These are phyloP conservation scores for Gymnopilus junonius DNA, from an alignment of 768 basidiomycete species.

Conservation along the genomic window DNA sequence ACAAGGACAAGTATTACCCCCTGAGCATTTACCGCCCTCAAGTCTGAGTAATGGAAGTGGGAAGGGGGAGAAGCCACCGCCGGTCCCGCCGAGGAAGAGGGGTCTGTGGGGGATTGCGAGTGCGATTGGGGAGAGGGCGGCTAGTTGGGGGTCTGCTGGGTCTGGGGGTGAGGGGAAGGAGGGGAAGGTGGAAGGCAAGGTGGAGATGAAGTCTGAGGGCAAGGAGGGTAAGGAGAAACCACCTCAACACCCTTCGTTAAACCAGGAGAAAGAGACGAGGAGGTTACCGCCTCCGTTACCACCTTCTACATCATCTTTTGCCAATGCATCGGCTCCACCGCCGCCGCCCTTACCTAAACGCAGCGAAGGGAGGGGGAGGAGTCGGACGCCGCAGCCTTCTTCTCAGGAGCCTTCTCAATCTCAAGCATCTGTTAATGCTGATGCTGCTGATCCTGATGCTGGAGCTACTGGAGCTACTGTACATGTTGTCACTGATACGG, in stretches of 20 bases:
- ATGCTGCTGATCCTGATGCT: too few relatives aligned
- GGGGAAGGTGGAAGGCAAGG: too few relatives aligned
- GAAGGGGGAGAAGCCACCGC: conserved; percentile 49
- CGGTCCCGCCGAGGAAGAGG: conserved; percentile 63
- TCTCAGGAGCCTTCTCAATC: too few relatives aligned
- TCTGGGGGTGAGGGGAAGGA: conserved; percentile 39
- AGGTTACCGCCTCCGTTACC: conserved; percentile 30
- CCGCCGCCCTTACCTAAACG: conserved; percentile 57
- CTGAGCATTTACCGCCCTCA: conserved; percentile 25
- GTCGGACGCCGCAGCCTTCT: conserved; percentile 17
- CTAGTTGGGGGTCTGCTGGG: conserved; percentile 60
- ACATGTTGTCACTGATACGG: too few relatives aligned
- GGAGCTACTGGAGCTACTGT: too few relatives aligned
- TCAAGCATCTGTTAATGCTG: too few relatives aligned
- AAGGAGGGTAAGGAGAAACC: neutral
- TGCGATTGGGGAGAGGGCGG: conserved; percentile 61
- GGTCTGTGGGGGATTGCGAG: conserved; percentile 74
- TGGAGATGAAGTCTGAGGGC: too few relatives aligned
- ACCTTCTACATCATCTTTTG: conserved; percentile 31
- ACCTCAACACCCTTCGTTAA: neutral
- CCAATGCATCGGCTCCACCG: neutral
- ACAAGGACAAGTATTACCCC: neutral
- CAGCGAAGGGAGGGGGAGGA: conserved; percentile 44
- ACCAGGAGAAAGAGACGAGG: conserved; percentile 15
- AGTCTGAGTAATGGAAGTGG: neutral